phyloP scores from a whole-genome alignment of 2,329 filamentous ascomycete genomes.

The Dryadomyces sulphureus region DNA sequence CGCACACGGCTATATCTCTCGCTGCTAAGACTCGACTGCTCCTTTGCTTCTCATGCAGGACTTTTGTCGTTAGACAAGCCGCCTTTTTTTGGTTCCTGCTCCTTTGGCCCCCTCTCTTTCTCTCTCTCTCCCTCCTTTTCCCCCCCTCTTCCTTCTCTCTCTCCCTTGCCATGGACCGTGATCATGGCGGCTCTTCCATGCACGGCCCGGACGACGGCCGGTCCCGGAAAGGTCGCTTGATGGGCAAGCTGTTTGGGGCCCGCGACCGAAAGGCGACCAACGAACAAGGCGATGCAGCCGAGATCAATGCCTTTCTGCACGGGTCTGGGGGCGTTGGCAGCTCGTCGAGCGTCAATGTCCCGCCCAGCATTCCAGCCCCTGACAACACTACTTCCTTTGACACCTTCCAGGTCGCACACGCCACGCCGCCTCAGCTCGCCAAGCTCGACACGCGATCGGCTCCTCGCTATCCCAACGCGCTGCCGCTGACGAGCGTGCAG shows the following conservation, averaged over 20 bases:
- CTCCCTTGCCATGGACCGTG: conserved; percentile 7
- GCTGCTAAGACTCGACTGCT: no score
- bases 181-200: conserved; percentile 4
- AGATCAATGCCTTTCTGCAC: conserved; percentile 45
- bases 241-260: conserved; percentile 45
- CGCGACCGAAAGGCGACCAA: conserved; percentile 21
- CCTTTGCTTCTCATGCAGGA: no score
- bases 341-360: neutral
- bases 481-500: conserved; percentile 24
- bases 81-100: no score
- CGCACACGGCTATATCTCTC: no score
- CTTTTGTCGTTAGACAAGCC: no score
- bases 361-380: neutral
- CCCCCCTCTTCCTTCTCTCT: neutral
- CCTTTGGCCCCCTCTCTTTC: neutral
- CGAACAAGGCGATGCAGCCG: conserved; percentile 22
- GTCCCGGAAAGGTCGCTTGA: conserved; percentile 39
- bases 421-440: conserved; percentile 30
- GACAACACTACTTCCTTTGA: conserved; percentile 32
- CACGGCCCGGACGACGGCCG: conserved; percentile 6
- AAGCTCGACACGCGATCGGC: conserved; percentile 40
- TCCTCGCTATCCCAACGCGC: conserved; percentile 39
- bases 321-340: conserved; percentile 22
- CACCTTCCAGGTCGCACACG: conserved; percentile 36
- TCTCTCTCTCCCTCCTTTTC: neutral